Evolutionary conservation across 495 filamentous ascomycete species (phyloP).

Genomic region (Glutinoglossum americanum): DNA sequence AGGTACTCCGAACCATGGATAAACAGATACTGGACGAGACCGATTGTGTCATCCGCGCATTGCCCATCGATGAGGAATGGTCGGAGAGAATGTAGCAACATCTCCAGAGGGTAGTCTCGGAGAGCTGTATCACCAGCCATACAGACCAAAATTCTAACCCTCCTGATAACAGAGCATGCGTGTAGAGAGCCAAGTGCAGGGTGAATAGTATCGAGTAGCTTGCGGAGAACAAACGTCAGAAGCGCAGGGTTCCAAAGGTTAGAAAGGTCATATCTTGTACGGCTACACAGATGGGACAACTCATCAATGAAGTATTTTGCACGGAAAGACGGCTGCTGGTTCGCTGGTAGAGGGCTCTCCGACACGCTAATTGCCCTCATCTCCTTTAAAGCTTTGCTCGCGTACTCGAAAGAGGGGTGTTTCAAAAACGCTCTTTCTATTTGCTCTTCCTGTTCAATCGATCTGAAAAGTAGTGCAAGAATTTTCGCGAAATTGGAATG

Average conservation of each 20-base stretch:
- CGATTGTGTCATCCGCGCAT: constrained; percentile 83
- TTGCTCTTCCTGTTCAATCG: constrained; percentile 51
- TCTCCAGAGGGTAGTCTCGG: constrained; percentile 70
- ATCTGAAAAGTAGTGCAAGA: constrained; percentile 45
- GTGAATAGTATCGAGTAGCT: constrained; percentile 58
- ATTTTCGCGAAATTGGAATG: constrained; percentile 53
- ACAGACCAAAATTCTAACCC: constrained; percentile 59
- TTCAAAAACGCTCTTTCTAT: constrained; percentile 53
- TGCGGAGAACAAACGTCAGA: constrained; percentile 53
- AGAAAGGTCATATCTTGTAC: constrained; percentile 37
- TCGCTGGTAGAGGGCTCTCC: constrained; percentile 34
- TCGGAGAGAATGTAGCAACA: constrained; percentile 62
- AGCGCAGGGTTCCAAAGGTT: constrained; percentile 58
- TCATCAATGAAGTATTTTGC: constrained; percentile 51
- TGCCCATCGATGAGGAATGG: constrained; percentile 59
- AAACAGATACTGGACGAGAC: constrained; percentile 70
- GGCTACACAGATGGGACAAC: constrained; percentile 52
- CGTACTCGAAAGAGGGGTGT: constrained; percentile 30
- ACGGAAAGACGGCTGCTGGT: constrained; percentile 72
- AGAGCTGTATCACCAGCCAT: constrained; percentile 50
- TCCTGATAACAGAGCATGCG: constrained; percentile 67
- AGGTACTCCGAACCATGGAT: constrained; percentile 45
- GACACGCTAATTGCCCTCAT: constrained; percentile 47
- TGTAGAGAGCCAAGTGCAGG: constrained; percentile 74
- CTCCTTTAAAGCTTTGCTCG: constrained; percentile 36